Evolutionary conservation across 192 early-diverging fungal genomes (phyloP), one percentile per base, ranked within the genome.

Genomic region (Coemansia sp.): DNA sequence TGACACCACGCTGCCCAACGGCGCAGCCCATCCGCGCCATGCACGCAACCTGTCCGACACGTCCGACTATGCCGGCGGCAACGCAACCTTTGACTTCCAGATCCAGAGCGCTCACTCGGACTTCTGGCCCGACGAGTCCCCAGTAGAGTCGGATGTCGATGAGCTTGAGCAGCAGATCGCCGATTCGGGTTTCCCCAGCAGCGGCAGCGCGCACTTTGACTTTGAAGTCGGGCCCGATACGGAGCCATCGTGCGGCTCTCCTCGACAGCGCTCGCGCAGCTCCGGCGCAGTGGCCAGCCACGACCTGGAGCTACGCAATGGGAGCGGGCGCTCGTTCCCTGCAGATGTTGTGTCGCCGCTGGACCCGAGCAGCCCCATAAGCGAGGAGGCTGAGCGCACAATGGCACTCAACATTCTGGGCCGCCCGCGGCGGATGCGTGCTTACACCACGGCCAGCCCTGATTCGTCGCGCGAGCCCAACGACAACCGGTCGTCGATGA

Each of bases 131-230:
- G 57, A 56, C 20, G 58, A 54, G 46, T 67, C 63, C 17, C 65
- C 66, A 38, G 54, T 58, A 15, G 55, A 56, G 32, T 45, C 57
- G 0, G 51, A 58, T 23, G 60, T 49, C 26, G 63, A 58, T 9
- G 53, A 56, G 15, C 63, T 62, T 12, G 60, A 50, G n/a, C 61
- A 32, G 12, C 51, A 60, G 17, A 26, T 60, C 7, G 56, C 45
- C 16, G 60, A 51, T 6, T 59, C 61, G 0, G 72, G 72, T 8
- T 75, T 75, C 21, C 72, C 72, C 23, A 57, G 66, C 6, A 75
- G 72, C 72, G 60, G 66, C 54, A 76, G 73, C 52, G 73, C 66
- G 20, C 42, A 62, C 54, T 76, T 69, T 53, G 62, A 69, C 62
- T 56, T 69, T 61, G 66, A 59, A 28, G 57, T 58, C 12, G 52